Base-by-base conservation (phyloP, 2,329 filamentous ascomycete genomes). In the Ramichloridium luteum region DNA sequence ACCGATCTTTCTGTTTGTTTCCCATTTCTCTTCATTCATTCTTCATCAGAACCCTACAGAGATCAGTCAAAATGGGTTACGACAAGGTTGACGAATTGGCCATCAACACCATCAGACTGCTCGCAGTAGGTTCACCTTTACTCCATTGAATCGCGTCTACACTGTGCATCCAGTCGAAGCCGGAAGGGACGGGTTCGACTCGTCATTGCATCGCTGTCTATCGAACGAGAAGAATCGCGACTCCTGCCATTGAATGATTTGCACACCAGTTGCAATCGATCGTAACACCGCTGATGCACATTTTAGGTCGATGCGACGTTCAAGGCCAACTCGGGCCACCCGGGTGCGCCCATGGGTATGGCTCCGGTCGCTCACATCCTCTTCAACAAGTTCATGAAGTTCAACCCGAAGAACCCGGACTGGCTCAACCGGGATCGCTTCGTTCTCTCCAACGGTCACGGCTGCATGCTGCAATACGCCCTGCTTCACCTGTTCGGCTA, bases 401-500 rank as follows among this genome's bases (percentile, higher is more conserved):
- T 94, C 75, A 98, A 96, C 79, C 90, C 90, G 54, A 92, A 94
- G 79, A 94, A 93, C 75, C 83, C 90, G 51, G 72, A 84, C 46
- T 98, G 86, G 86, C 56, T 90, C 53, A 96, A 96, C 76, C 80
- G 90, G 57, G 90, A 98, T 67, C 81, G 90, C 62, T 98, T 98
- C 58, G 85, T 98, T 42, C 85, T 98, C 60, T 98, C 90, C 41
- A 98, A 98, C 71, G 90, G 90, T 51, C 90, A 98, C 68, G 90
- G 80, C 52, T 98, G 90, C 75, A 93, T 98, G 86, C 83, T 98
- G 40, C 90, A 94, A 62, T 98, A 98, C 77, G 81, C 88, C 54
- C 74, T 98, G 49, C 80, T 98, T 54, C 90, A 98, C 70, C 72
- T 98, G 35, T 93, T 86, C 64, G 90, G 90, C 61, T 98, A 93